phyloP scores from a whole-genome alignment of 306 rosid genomes.

The Prunus padus region DNA sequence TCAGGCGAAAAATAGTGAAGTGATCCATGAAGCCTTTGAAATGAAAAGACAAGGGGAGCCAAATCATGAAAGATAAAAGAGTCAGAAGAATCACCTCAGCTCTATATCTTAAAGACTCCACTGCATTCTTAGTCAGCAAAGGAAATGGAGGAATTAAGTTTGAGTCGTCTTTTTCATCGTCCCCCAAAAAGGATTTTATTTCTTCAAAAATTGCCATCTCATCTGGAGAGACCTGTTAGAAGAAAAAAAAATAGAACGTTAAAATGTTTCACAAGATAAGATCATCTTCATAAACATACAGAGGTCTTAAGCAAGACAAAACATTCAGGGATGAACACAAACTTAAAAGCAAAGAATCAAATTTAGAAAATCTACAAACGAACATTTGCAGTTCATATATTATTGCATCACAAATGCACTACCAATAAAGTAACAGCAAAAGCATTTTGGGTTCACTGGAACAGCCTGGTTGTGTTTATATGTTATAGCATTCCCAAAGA shows the following conservation, averaged over 20 bases:
- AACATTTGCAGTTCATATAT: background rate
- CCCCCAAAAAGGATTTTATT: slow-evolving; percentile 64
- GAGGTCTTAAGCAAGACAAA: background rate
- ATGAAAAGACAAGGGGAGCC: background rate
- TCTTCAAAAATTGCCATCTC: slow-evolving; percentile 81
- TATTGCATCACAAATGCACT: background rate
- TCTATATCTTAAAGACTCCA: slow-evolving; percentile 88
- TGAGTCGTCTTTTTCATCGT: slow-evolving; percentile 55
- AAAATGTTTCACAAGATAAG: background rate
- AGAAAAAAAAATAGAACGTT: background rate
- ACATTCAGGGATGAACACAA: background rate
- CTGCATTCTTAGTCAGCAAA: slow-evolving; percentile 67
- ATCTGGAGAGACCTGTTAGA: slow-evolving; percentile 70
- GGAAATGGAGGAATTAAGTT: slow-evolving; percentile 65
- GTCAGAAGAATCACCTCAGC: slow-evolving; percentile 67
- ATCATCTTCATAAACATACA: background rate
- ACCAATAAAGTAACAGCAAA: background rate
- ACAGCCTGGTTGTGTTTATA: background rate
- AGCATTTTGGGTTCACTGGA: background rate
- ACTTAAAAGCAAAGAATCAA: background rate
- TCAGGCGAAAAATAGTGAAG: background rate
- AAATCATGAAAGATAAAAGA: background rate
- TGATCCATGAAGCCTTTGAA: slow-evolving; percentile 5
- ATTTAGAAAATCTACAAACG: background rate
- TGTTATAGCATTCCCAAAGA: background rate